These are phyloP conservation scores for Lycium ferocissimum DNA, from an alignment of 257 asterid species.

Conservation along the genomic window DNA sequence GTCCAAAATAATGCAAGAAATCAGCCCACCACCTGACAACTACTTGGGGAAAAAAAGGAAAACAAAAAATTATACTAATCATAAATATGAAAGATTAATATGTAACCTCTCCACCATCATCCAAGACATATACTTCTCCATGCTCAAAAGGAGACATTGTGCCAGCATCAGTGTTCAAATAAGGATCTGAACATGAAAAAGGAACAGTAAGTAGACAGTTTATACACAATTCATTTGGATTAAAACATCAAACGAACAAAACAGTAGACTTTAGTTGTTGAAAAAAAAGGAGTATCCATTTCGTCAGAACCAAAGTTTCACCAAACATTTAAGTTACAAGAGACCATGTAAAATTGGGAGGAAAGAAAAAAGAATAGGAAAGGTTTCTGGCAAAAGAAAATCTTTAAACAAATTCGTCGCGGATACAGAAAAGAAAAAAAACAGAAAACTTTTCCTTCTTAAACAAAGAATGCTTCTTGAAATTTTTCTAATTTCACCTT, in stretches of 20 bases:
- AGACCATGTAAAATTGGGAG: background rate
- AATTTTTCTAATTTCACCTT: too few species aligned
- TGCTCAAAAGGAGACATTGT: constrained; percentile 87
- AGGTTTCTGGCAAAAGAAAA: too few species aligned
- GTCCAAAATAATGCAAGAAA: constrained; percentile 1
- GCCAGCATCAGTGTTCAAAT: constrained; percentile 77
- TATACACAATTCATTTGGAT: background rate
- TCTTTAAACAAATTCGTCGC: background rate
- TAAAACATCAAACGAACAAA: background rate
- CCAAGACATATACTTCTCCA: constrained; percentile 76
- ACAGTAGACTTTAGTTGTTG: background rate
- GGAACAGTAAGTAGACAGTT: constrained; percentile 13
- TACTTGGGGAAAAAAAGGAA: background rate
- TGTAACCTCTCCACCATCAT: constrained; percentile 86
- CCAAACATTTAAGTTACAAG: background rate
- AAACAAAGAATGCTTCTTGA: background rate
- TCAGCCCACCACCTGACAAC: background rate
- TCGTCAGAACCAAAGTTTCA: background rate
- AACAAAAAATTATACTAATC: background rate
- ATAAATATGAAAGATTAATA: background rate
- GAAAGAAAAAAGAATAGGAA: background rate
- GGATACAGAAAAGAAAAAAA: background rate
- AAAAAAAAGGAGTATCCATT: background rate
- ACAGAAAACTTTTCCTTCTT: background rate
- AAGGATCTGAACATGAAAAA: constrained; percentile 60